These are phyloP conservation scores for Bruguiera sexangula DNA, from an alignment of 345 rosid species.

Conservation along the genomic window DNA sequence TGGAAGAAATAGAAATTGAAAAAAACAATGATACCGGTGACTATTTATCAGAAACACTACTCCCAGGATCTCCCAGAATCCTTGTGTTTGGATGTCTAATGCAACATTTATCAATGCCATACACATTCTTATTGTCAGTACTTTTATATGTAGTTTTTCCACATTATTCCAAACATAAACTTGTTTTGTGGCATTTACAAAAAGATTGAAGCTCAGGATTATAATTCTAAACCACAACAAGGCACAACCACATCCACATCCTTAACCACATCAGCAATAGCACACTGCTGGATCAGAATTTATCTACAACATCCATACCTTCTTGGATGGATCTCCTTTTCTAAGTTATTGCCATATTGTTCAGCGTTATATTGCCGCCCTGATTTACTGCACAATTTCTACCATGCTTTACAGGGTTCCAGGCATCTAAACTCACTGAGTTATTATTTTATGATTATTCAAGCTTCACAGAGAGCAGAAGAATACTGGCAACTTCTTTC, in stretches of 20 bases:
- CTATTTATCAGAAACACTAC: neutral
- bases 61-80: neutral
- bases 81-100: too few species aligned
- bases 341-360: too few species aligned
- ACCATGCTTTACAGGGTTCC: too few species aligned
- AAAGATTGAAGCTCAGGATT: neutral
- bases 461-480: too few species aligned
- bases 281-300: neutral
- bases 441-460: too few species aligned
- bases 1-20: constrained; percentile 30
- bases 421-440: too few species aligned
- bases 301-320: neutral
- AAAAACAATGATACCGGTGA: constrained; percentile 10
- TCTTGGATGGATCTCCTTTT: too few species aligned
- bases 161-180: neutral
- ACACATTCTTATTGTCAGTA: neutral
- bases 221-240: neutral
- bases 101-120: too few species aligned
- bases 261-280: neutral
- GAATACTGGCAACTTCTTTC: too few species aligned
- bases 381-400: too few species aligned
- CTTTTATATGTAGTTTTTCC: neutral
- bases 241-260: neutral
- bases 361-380: too few species aligned
- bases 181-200: neutral